Base-by-base conservation (phyloP, 192 early-diverging fungal genomes). In the Coemansia erecta region DNA sequence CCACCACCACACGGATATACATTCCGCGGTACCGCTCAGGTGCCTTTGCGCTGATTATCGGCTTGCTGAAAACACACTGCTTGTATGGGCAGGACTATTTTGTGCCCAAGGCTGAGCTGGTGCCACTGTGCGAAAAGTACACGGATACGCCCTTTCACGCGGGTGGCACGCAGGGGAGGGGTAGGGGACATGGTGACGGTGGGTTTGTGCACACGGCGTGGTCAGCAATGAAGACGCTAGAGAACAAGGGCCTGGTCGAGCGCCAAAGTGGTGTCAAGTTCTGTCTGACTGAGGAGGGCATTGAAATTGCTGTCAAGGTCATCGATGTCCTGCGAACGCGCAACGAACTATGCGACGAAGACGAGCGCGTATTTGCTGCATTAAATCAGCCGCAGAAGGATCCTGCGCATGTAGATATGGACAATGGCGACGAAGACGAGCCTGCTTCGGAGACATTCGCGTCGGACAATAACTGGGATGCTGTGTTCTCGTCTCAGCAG, bases 21-120 rank as follows among this genome's bases (percentile, higher is more conserved):
- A 79, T 94, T 22, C 94, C 94, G 22, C 56, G 77, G 31, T 88
- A 86, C 58, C 83, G 92, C 3, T 87, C 89, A 0, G 92, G 90
- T 4, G 83, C 86, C 4, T 97, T 92, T 71, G 91, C 85, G 4
- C 86, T 97, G 31, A 70, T 97, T 22, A 59, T 94, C 0, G 77
- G 87, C 9, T 63, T 95, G 22, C 68, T 66, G 18, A 79, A 79
- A 43, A 83, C 53, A 18, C 73, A 35, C 49, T 81, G 41, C 60
- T 62, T 47, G 48, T 72, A 53, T 55, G 70, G 76, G 1, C 50
- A 22, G n/a, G 72, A 58, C 60, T 63, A 63, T 64, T 84, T 55
- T 49, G 63, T 87, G 40, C 85, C 83, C n/a, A 92, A 87, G 81
- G 40, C 71, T 4, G 87, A 94, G 35, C 85, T 97, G 24, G 80